Base-by-base conservation (phyloP, 805 yeast genomes). In the Sungouiozyma ichnusensis region DNA sequence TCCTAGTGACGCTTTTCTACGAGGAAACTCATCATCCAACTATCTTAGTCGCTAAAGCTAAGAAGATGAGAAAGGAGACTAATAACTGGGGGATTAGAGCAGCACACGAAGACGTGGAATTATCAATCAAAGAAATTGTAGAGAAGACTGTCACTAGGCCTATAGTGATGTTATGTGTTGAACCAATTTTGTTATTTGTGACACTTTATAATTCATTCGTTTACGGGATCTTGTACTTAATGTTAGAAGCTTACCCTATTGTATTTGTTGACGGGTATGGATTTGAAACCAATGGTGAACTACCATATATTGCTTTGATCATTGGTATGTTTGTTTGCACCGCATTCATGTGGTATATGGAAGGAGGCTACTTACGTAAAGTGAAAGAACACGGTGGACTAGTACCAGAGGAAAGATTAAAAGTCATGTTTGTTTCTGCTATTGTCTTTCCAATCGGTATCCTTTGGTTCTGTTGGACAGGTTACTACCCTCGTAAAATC, bases 381-480 rank as follows among this genome's bases (percentile, higher is more conserved):
- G 66, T 80, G 55, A 62, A 53, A 29, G 66, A 58, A n/a, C 77
- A 78, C 54, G 73, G 72, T 33, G 79, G 79, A 38, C 68, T 65
- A 47, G 73, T 79, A 16, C 94, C 96, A 0, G 95, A 87, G 62
- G 81, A 79, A 31, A 76, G 95, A 62, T 67, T 87, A 44, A 76
- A 79, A 15, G 78, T 88, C 29, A 76, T 86, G 81, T 73, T 85
- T 63, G 62, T 72, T 35, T 88, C 94, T 27, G 78, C 80, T 18
- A 48, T 84, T 41, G 57, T 72, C 7, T 85, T 87, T 67, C 81
- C 94, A 20, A 67, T 76, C 41, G 95, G 95, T 41, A 66, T 86
- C 47, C 70, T 86, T 54, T 83, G 95, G 95, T 70, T 87, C 60
- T 76, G 84, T 44, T 87, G 95, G 95, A 68, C 90, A 8, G 95